Evolutionary conservation across 1,284 basidiomycete genomes (phyloP), one percentile per base, ranked within the genome.

Genomic region (Schizopora paradoxa): DNA sequence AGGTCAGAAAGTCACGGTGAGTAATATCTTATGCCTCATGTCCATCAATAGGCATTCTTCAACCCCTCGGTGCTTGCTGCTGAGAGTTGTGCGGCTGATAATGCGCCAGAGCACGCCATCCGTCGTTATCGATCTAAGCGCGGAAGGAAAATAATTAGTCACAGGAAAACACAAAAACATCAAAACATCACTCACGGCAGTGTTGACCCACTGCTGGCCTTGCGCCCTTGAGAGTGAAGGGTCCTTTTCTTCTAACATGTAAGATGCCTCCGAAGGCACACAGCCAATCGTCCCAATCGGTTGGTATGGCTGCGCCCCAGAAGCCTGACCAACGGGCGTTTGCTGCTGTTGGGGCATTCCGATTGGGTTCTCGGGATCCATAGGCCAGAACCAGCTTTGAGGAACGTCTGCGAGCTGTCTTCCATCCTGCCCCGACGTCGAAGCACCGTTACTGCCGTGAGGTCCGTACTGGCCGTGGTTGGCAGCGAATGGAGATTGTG

Each of bases 361-460:
- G 38, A 70, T 62, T 27, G 64, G 62, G 31, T 69, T 68, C 56
- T 85, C 80, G 1, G 81, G 78, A 58, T 73, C 85, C 66, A 85
- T 85, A 0, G 84, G 84, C 57, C 84, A 87, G 62, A 87, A 86
- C 43, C 87, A 61, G 16, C 70, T 70, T 2, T 74, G 66, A 2
- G 83, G 82, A 39, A 86, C 68, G 34, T 84, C 79, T 4, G 76
- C 76, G 38, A 84, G 56, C 54, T 58, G 59, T 55, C 58, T 60
- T 45, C 60, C 56, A n/a, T 47, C n/a, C n/a, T n/a, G n/a, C n/a
- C n/a, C n/a, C n/a, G n/a, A n/a, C n/a, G n/a, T 54, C n/a, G 25
- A n/a, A 16, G 39, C 35, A 6, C 26, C 25, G 7, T 39, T 35
- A 27, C 13, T 19, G 14, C 27, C 35, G 13, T 39, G 13, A 22